Percentiles rank a stretch among this genome's conserved stretches.
Conservation (phyloP, 768 basidiomycete genomes). For the Auricularia sp. region DNA sequence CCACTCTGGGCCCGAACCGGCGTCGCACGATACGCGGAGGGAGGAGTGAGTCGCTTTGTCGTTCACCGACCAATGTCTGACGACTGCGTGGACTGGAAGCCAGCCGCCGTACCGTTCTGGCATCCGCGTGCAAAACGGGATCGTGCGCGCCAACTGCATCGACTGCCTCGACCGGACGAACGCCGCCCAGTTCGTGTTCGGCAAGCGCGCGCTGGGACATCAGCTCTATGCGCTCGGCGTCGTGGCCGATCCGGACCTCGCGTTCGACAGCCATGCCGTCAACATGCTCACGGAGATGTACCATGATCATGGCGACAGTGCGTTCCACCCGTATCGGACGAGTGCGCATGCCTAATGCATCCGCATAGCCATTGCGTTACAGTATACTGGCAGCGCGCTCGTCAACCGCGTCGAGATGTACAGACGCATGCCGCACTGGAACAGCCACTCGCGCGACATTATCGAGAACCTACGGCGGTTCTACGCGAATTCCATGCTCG, state of each 20-base stretch:
- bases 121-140: conserved; percentile 82
- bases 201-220: conserved; percentile 87
- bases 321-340: conserved; percentile 19
- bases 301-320: conserved; percentile 93
- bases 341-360: not conserved
- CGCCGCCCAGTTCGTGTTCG: conserved; percentile 93
- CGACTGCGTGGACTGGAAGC: too few species aligned
- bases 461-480: conserved; percentile 92
- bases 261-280: conserved; percentile 89
- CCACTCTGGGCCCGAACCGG: conserved; percentile 85
- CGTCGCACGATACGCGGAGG: conserved; percentile 46
- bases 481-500: conserved; percentile 87
- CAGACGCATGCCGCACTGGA: conserved; percentile 92
- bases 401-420: conserved; percentile 97
- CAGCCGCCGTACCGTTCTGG: conserved; percentile 43
- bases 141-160: conserved; percentile 91
- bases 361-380: conserved; percentile 71
- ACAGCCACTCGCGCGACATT: conserved; percentile 91
- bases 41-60: not conserved
- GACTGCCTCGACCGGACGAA: conserved; percentile 96
- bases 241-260: conserved; percentile 72
- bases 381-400: conserved; percentile 93
- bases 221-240: conserved; percentile 93
- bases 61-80: too few species aligned
- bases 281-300: conserved; percentile 99